Conservation (phyloP, 192 early-diverging fungal species). For the Paraglomus occultum region DNA sequence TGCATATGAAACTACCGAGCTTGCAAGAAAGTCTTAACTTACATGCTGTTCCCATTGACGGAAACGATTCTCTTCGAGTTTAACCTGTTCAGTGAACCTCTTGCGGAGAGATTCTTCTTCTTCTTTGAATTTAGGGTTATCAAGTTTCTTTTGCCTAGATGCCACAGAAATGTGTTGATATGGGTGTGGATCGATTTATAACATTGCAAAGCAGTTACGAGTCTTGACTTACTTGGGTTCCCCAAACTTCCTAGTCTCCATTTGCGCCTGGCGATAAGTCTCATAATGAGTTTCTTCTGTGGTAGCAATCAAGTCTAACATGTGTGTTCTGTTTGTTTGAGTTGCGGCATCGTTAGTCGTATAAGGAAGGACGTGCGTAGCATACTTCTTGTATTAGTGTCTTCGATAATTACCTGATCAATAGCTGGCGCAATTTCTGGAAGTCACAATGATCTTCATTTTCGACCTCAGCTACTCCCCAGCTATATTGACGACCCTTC, state of each 20-base stretch:
- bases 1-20: conserved; percentile 26
- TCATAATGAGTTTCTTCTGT: conserved; percentile 98
- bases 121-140: conserved; percentile 96
- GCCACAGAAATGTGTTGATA: neutral
- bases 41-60: conserved; percentile 95
- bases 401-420: conserved; percentile 54
- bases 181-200: neutral
- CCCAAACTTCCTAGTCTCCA: conserved; percentile 88
- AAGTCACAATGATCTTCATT: conserved; percentile 99
- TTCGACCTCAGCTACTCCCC: conserved; percentile 99
- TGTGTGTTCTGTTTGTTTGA: conserved; percentile 72
- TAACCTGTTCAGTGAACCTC: conserved; percentile 97
- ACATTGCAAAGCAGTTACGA: neutral
- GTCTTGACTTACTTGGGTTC: conserved; percentile 62
- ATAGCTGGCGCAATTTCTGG: conserved; percentile 92
- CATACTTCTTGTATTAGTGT: too few relatives aligned
- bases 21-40: conserved; percentile 23
- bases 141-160: conserved; percentile 64
- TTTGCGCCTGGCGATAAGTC: conserved; percentile 80
- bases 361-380: too few relatives aligned
- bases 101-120: conserved; percentile 95
- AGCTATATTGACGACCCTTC: conserved; percentile 95
- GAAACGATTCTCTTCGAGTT: conserved; percentile 96
- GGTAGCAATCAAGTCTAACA: conserved; percentile 91
- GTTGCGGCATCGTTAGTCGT: too few relatives aligned